Evolutionary conservation across 2,329 filamentous ascomycete genomes (phyloP).

Genomic region (Cordyceps farinosa): DNA sequence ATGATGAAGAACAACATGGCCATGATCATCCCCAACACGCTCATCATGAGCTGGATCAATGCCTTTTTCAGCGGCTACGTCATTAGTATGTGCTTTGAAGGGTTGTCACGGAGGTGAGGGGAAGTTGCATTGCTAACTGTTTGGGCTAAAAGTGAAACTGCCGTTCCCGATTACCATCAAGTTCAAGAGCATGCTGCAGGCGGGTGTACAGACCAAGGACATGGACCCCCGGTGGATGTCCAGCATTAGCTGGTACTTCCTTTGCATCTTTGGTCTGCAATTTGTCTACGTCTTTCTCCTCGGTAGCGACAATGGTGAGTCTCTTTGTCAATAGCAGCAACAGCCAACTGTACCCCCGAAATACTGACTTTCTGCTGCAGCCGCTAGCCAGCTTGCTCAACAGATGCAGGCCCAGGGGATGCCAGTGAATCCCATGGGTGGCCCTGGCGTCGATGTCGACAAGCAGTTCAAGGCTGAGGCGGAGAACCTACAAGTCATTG

Average conservation of each 20-base stretch:
- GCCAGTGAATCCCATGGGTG: slow-evolving; percentile 61
- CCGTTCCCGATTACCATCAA: slow-evolving; percentile 97
- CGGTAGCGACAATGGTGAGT: slow-evolving; percentile 89
- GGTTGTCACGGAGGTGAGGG: neutral
- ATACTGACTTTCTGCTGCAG: slow-evolving; percentile 41
- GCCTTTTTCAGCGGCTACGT: slow-evolving; percentile 98
- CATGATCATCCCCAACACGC: slow-evolving; percentile 97
- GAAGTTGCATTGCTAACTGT: neutral
- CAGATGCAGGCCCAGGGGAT: slow-evolving; percentile 71
- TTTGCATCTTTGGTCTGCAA: slow-evolving; percentile 94
- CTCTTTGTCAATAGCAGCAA: neutral
- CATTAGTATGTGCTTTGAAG: slow-evolving; percentile 60
- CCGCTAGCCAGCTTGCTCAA: slow-evolving; percentile 86
- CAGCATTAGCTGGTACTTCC: slow-evolving; percentile 97
- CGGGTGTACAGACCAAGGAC: slow-evolving; percentile 90
- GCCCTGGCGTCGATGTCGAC: slow-evolving; percentile 88
- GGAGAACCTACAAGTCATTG: slow-evolving; percentile 92
- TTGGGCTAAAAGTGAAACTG: slow-evolving; percentile 69
- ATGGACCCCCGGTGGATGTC: slow-evolving; percentile 98
- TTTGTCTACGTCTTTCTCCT: slow-evolving; percentile 96
- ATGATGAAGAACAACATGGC: slow-evolving; percentile 99
- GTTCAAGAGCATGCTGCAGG: slow-evolving; percentile 99
- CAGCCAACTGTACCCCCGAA: neutral
- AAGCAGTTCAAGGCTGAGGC: slow-evolving; percentile 91
- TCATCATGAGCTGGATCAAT: slow-evolving; percentile 99